Evolutionary conservation across 2,329 filamentous ascomycete genomes (phyloP).

Genomic region (Penicillium freii): DNA sequence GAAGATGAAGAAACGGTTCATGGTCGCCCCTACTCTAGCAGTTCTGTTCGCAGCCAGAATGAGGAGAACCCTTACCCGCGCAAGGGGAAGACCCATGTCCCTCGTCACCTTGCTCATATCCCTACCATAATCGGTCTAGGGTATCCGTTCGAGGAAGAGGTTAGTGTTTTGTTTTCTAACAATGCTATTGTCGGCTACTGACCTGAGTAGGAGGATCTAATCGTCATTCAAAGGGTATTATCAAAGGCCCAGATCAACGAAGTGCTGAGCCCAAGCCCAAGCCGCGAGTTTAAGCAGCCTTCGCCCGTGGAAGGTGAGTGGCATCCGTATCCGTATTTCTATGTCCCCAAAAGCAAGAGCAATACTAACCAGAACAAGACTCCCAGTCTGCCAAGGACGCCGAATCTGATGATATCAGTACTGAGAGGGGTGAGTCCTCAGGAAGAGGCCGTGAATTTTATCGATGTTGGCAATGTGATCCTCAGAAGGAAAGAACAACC

Average conservation of each 20-base stretch:
- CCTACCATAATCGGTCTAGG: conserved; percentile 78
- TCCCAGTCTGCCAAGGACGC: background rate
- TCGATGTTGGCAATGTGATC: background rate
- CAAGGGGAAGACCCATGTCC: conserved; percentile 87
- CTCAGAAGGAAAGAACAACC: background rate
- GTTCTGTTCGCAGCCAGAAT: conserved; percentile 32
- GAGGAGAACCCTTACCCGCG: conserved; percentile 61
- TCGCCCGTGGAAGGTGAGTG: conserved; percentile 30
- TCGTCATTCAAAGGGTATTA: conserved; percentile 78
- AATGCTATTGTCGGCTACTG: conserved; percentile 33
- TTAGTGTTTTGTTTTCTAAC: conserved; percentile 41
- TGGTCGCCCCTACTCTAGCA: conserved; percentile 33
- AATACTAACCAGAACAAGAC: background rate
- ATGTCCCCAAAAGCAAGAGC: background rate
- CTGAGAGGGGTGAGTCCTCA: too few species aligned
- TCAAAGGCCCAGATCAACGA: conserved; percentile 93
- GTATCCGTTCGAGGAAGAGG: conserved; percentile 85
- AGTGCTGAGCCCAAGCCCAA: conserved; percentile 73
- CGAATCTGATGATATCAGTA: background rate
- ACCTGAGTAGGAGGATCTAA: conserved; percentile 64
- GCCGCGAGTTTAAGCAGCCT: conserved; percentile 57
- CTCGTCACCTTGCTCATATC: conserved; percentile 73
- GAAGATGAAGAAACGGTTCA: background rate
- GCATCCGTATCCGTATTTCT: conserved; percentile 14
- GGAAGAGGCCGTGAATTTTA: background rate